Percentiles rank a stretch among this genome's conserved stretches.
Evolutionary conservation across 495 filamentous ascomycete genomes (phyloP).

Genomic region (Penicillium paradoxum): DNA sequence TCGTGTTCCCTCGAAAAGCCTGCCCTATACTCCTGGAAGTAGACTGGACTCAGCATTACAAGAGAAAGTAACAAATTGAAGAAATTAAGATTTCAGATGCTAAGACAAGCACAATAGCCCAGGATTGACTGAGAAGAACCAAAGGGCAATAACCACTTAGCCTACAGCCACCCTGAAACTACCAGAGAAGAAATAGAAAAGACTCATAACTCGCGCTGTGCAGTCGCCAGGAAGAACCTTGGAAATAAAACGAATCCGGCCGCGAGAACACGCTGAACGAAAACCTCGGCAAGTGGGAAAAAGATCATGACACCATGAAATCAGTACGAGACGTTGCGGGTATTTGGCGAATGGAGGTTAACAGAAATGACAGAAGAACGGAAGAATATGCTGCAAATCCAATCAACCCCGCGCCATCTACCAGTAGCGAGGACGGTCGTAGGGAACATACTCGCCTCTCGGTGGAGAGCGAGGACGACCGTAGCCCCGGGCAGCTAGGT

Average conservation of each 20-base stretch:
- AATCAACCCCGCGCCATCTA: slow-evolving; percentile 20
- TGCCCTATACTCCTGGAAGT: no score
- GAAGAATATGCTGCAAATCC: slow-evolving; percentile 14
- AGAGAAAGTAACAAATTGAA: background rate
- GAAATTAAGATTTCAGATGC: background rate
- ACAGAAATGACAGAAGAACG: slow-evolving; percentile 4
- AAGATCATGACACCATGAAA: slow-evolving; percentile 21
- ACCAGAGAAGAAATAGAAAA: background rate
- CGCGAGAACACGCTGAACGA: slow-evolving; percentile 11
- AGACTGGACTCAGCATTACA: background rate
- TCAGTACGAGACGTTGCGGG: slow-evolving; percentile 25
- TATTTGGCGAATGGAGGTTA: slow-evolving; percentile 16
- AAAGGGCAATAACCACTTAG: background rate
- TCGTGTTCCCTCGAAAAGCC: no score
- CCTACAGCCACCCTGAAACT: background rate
- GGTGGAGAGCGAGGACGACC: slow-evolving; percentile 42
- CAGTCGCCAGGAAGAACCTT: slow-evolving; percentile 1
- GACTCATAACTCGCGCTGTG: slow-evolving; percentile 2
- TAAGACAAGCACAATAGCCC: background rate
- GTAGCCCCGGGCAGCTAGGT: slow-evolving; percentile 40
- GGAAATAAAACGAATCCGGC: background rate
- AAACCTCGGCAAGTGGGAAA: slow-evolving; percentile 17
- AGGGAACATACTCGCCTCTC: slow-evolving; percentile 38
- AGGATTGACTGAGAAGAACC: background rate
- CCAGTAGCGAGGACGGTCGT: slow-evolving; percentile 47